Evolutionary conservation across 1,139 yeast species (phyloP), one percentile per base, ranked within the genome.

Genomic region (Arxiozyma bovina): DNA sequence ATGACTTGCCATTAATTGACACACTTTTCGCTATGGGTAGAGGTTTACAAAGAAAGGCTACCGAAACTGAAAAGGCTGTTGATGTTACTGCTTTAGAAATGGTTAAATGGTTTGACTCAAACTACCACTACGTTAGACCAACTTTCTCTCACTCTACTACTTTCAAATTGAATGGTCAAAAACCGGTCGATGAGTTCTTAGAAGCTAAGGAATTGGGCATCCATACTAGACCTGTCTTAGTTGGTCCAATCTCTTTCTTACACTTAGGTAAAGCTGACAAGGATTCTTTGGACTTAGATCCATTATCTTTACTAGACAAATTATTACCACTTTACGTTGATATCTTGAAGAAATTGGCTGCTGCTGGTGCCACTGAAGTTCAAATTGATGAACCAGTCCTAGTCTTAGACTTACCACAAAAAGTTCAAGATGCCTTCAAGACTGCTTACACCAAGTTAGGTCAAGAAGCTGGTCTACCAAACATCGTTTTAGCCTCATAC

Each of bases 51-150:
- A 88, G 94, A 78, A 85, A 87, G 77, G 96, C 96, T 65, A 87
- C 94, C 64, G 96, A 87, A 66, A 73, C 91, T 65, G 74, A 83
- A 60, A 81, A 86, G 65, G 96, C 96, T 64, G 96, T 93, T 66
- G 99, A 94, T 76, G 99, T 93, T 60, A 93, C 98, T 63, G 99
- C 99, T 68, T 82, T 89, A 75, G 99, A 93, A 83, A 93, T 93
- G 99, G 99, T 93, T 68, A 93, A 93, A 81, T 93, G 99, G 99
- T 93, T 93, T 68, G 99, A 93, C 77, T 87, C 98, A 62, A 93
- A 93, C 88, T 93, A 93, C 87, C 99, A 93, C 77, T 94, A 93
- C 75, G 98, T 93, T 70, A 89, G 99, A 82, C 99, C 99, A 76
- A 94, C 99, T 66, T 89, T 93, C 79, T 88, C 96, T 57, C 85